Evolutionary conservation across 2,329 filamentous ascomycete genomes (phyloP).

Genomic region (Venturia effusa): DNA sequence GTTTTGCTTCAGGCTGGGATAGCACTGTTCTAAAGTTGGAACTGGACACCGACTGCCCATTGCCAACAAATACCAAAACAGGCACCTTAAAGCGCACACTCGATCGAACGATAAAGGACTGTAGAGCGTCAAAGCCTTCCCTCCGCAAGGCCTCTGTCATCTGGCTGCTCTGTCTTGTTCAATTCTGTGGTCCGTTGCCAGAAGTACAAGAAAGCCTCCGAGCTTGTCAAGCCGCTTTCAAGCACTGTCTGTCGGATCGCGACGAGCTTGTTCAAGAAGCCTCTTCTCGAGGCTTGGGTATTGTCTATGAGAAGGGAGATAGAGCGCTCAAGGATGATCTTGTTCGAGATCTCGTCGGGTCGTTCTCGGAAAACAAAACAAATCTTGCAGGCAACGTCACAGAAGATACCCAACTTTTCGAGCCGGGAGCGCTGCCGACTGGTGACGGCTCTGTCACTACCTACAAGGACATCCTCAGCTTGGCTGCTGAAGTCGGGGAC

Average conservation of each 20-base stretch:
- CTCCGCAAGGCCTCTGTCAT: slow-evolving; percentile 87
- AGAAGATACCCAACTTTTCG: slow-evolving; percentile 85
- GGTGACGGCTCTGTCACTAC: slow-evolving; percentile 87
- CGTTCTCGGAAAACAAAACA: slow-evolving; percentile 64
- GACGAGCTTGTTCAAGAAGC: slow-evolving; percentile 96
- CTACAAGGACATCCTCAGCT: slow-evolving; percentile 91
- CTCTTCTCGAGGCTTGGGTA: slow-evolving; percentile 76
- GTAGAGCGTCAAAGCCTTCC: slow-evolving; percentile 76
- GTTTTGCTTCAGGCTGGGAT: slow-evolving; percentile 68
- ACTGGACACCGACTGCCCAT: slow-evolving; percentile 15
- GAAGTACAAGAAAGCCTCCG: slow-evolving; percentile 65
- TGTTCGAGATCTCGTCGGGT: slow-evolving; percentile 76
- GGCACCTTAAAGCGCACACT: slow-evolving; percentile 43
- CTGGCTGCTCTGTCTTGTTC: slow-evolving; percentile 85
- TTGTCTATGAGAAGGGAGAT: slow-evolving; percentile 91
- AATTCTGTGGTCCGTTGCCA: slow-evolving; percentile 72
- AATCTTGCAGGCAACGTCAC: slow-evolving; percentile 68
- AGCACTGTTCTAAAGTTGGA: slow-evolving; percentile 47
- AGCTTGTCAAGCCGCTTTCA: slow-evolving; percentile 77
- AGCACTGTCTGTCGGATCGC: slow-evolving; percentile 72
- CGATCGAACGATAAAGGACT: slow-evolving; percentile 64
- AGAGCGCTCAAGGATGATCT: slow-evolving; percentile 68
- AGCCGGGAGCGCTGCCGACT: slow-evolving; percentile 79
- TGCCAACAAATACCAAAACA: slow-evolving; percentile 9
- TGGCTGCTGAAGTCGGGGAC: slow-evolving; percentile 94